A percentile compares a stretch with the other conserved stretches of the same genome.
Evolutionary conservation across 305 asterid species (phyloP).

Genomic region (Petunia hybrid): DNA sequence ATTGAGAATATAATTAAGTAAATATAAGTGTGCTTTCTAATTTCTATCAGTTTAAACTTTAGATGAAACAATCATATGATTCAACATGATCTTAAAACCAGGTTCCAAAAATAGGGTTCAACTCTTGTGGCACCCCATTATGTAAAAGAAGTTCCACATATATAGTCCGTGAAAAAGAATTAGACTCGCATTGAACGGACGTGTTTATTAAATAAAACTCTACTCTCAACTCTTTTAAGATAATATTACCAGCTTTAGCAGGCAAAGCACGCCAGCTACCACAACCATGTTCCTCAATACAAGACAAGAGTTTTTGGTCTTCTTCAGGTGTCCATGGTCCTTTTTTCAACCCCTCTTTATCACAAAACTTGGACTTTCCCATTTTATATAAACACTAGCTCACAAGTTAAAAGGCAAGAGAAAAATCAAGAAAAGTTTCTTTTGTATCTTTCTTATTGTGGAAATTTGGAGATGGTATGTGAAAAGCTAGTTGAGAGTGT

Average conservation of each 20-base stretch:
- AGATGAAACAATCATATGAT: neutral
- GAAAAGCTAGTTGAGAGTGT: neutral
- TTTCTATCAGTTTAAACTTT: neutral
- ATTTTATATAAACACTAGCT: constrained; percentile 4
- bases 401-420: neutral
- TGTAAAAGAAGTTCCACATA: neutral
- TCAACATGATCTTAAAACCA: neutral
- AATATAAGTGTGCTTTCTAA: neutral
- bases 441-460: neutral
- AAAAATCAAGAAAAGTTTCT: neutral
- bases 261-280: constrained; percentile 39
- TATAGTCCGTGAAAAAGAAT: neutral
- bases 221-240: neutral
- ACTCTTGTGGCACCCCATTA: neutral
- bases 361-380: constrained; percentile 24
- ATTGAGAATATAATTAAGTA: no score
- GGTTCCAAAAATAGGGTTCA: neutral
- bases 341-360: constrained; percentile 30
- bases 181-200: neutral
- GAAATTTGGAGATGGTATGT: constrained; percentile 7
- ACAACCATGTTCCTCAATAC: constrained; percentile 30
- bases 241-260: constrained; percentile 30
- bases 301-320: constrained; percentile 35
- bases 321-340: constrained; percentile 41
- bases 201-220: neutral